A percentile compares a stretch with the other conserved stretches of the same genome.
phyloP scores from a whole-genome alignment of 305 asterid species.

The Fraxinus greggii region DNA sequence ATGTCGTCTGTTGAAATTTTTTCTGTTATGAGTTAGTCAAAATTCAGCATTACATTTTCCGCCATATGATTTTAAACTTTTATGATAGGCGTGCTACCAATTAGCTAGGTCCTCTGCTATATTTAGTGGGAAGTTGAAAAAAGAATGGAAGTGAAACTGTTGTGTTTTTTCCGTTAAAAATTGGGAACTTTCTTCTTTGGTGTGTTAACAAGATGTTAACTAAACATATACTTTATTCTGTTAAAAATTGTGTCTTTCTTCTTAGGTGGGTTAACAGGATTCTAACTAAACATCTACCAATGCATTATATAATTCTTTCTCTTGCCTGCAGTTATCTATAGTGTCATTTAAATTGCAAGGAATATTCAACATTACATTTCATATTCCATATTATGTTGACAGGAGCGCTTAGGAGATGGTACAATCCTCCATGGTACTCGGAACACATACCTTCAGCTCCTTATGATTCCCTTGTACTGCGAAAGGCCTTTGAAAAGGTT shows the following conservation, averaged over 20 bases:
- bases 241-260: neutral
- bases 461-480: slow-evolving; percentile 72
- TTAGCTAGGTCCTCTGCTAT: slow-evolving; percentile 9
- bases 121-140: slow-evolving; percentile 4
- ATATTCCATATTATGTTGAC: slow-evolving; percentile 33
- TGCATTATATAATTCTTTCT: slow-evolving; percentile 4
- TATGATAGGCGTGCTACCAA: neutral
- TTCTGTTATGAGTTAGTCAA: slow-evolving; percentile 12
- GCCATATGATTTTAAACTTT: neutral
- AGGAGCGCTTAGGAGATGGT: slow-evolving; percentile 94
- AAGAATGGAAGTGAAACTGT: neutral
- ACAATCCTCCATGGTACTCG: slow-evolving; percentile 87
- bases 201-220: slow-evolving; percentile 3
- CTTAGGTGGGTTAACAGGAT: neutral
- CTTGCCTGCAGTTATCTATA: slow-evolving; percentile 13
- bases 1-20: neutral
- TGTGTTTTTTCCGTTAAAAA: slow-evolving; percentile 8
- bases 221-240: neutral
- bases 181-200: slow-evolving; percentile 15
- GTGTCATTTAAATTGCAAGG: slow-evolving; percentile 11
- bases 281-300: neutral
- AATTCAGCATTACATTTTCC: neutral
- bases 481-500: slow-evolving; percentile 95
- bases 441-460: slow-evolving; percentile 79
- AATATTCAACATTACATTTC: slow-evolving; percentile 23